A percentile compares a stretch with the other conserved stretches of the same genome.
Evolutionary conservation across 805 yeast species (phyloP).

Genomic region (Myxozyma vanderwaltii): DNA sequence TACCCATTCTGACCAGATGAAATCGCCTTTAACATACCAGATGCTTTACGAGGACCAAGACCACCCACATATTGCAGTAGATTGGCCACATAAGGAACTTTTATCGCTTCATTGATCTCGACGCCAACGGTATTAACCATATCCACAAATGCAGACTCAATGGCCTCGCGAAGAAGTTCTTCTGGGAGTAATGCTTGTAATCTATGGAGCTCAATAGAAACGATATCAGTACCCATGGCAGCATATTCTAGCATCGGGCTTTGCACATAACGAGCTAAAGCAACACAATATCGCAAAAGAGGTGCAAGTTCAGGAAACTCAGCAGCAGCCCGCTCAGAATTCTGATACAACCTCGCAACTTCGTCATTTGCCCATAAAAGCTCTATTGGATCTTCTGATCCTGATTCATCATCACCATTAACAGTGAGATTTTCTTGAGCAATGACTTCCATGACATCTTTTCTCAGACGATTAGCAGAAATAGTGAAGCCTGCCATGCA

Average conservation of each 20-base stretch:
- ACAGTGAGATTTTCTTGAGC: slow-evolving; percentile 53
- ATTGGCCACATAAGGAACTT: slow-evolving; percentile 70
- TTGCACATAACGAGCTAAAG: slow-evolving; percentile 87
- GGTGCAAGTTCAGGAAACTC: slow-evolving; percentile 87
- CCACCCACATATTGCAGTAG: slow-evolving; percentile 82
- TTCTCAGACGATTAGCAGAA: slow-evolving; percentile 56
- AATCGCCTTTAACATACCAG: slow-evolving; percentile 79
- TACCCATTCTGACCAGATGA: slow-evolving; percentile 63
- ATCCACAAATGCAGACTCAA: slow-evolving; percentile 85
- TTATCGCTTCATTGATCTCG: slow-evolving; percentile 85
- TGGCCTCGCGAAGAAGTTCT: slow-evolving; percentile 63
- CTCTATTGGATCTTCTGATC: slow-evolving; percentile 54
- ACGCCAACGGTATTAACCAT: slow-evolving; percentile 89
- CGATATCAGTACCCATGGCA: slow-evolving; percentile 71
- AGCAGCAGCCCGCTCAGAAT: slow-evolving; percentile 67
- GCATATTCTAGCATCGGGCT: slow-evolving; percentile 91
- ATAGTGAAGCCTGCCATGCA: slow-evolving; percentile 88
- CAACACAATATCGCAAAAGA: slow-evolving; percentile 80
- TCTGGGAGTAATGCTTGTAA: slow-evolving; percentile 70
- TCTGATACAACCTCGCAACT: slow-evolving; percentile 84
- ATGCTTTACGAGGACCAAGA: slow-evolving; percentile 92
- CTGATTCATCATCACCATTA: slow-evolving; percentile 39
- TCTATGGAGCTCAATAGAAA: slow-evolving; percentile 63
- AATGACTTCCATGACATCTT: slow-evolving; percentile 50
- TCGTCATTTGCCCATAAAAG: slow-evolving; percentile 89